A percentile compares a stretch with the other conserved stretches of the same genome.
Conservation (phyloP, 1,284 basidiomycete species). For the Tylopilus sp. region DNA sequence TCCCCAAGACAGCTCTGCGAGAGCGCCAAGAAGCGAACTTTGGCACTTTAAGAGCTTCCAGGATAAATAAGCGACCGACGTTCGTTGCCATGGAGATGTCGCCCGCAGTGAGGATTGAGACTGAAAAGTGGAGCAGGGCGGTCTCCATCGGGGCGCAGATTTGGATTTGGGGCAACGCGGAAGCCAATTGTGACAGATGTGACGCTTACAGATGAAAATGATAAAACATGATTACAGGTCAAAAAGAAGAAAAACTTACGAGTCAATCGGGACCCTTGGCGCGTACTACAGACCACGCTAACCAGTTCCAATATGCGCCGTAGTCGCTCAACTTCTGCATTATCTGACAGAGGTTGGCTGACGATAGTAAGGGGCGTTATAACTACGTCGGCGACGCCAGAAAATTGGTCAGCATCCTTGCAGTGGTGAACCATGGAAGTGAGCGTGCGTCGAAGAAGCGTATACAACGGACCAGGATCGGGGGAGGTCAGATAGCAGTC, state of each 20-base stretch:
- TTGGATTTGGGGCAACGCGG: conserved; percentile 53
- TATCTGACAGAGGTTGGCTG: conserved; percentile 19
- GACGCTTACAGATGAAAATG: conserved; percentile 47
- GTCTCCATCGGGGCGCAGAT: conserved; percentile 49
- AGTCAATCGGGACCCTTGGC: conserved; percentile 69
- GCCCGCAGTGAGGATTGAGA: conserved; percentile 65
- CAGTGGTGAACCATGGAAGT: conserved; percentile 88
- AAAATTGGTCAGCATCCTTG: conserved; percentile 72
- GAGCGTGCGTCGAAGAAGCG: conserved; percentile 73
- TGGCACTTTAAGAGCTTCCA: conserved; percentile 52
- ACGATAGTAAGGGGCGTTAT: conserved; percentile 46
- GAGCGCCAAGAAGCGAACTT: conserved; percentile 61
- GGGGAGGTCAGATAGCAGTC: conserved; percentile 60
- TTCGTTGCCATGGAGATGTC: conserved; percentile 75
- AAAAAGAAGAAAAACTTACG: conserved; percentile 49
- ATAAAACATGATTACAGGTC: not conserved
- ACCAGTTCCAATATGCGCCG: conserved; percentile 59
- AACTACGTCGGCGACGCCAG: conserved; percentile 67
- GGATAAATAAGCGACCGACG: conserved; percentile 69
- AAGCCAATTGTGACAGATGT: conserved; percentile 61
- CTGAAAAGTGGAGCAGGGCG: conserved; percentile 61
- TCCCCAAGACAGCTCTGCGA: conserved; percentile 76
- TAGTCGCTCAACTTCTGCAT: conserved; percentile 40
- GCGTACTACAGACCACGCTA: conserved; percentile 66
- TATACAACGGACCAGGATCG: conserved; percentile 58